Conservation (phyloP, 2,329 filamentous ascomycete species). For the Neofusicoccum laricinum region DNA sequence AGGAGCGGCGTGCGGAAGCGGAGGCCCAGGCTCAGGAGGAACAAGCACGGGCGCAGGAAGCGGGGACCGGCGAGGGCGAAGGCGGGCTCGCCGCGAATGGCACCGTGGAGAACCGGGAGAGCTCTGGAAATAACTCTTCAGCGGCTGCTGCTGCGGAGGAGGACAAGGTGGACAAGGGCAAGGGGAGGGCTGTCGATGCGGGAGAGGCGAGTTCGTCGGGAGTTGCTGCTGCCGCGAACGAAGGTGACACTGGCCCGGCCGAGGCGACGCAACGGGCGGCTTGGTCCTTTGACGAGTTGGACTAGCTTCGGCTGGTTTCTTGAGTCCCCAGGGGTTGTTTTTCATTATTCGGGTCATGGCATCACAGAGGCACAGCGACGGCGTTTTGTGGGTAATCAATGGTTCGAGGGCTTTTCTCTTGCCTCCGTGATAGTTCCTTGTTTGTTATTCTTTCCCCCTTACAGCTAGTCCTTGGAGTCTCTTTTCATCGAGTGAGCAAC, state of each 20-base stretch:
- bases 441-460: neutral
- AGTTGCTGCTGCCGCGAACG: neutral
- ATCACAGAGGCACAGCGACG: neutral
- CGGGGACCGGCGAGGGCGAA: neutral
- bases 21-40: neutral
- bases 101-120: neutral
- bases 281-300: slow-evolving; percentile 1
- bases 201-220: neutral
- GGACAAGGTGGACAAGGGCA: slow-evolving; percentile 10
- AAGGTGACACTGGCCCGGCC: neutral
- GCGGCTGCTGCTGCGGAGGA: neutral
- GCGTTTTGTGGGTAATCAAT: neutral
- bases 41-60: neutral
- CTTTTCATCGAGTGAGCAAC: neutral
- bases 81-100: too few relatives aligned
- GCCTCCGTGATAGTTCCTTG: neutral
- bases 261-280: neutral
- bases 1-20: neutral
- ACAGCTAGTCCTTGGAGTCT: neutral
- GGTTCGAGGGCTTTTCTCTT: neutral
- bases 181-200: slow-evolving; percentile 7
- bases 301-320: neutral
- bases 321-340: too few relatives aligned
- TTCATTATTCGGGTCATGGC: too few relatives aligned
- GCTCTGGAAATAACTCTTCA: neutral